Evolutionary conservation across 805 yeast species (phyloP).

Genomic region (Hanseniaspora opuntiae): DNA sequence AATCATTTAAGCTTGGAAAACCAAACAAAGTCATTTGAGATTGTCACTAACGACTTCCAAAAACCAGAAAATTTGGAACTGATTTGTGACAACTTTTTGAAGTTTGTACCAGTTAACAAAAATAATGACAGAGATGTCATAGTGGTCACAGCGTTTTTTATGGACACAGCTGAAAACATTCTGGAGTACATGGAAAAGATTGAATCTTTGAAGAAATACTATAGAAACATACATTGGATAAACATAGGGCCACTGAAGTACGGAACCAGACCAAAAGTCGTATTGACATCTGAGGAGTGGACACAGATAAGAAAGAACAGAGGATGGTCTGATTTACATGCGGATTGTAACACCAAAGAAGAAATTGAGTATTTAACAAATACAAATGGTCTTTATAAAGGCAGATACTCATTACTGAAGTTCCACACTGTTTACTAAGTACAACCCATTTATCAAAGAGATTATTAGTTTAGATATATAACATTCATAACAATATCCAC

Average conservation of each 20-base stretch:
- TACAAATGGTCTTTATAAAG: conserved; percentile 56
- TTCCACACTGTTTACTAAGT: conserved; percentile 17
- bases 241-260: conserved; percentile 87
- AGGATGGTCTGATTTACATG: conserved; percentile 48
- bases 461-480: too few relatives aligned
- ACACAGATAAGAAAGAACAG: conserved; percentile 34
- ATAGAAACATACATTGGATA: conserved; percentile 57
- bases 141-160: conserved; percentile 58
- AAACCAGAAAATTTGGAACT: conserved; percentile 38
- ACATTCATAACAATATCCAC: background rate
- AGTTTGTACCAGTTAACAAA: conserved; percentile 29
- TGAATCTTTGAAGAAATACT: conserved; percentile 25
- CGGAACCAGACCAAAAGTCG: conserved; percentile 71
- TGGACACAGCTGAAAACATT: conserved; percentile 85
- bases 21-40: conserved; percentile 36
- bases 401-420: conserved; percentile 53
- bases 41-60: conserved; percentile 17
- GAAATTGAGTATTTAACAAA: conserved; percentile 44
- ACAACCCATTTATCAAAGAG: background rate
- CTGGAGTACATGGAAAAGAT: conserved; percentile 63
- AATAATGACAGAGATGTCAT: conserved; percentile 32
- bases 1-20: conserved; percentile 38
- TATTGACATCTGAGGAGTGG: conserved; percentile 61
- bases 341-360: conserved; percentile 22
- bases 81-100: conserved; percentile 52